Conservation (phyloP, 805 yeast species). For the Saturnispora sekii region DNA sequence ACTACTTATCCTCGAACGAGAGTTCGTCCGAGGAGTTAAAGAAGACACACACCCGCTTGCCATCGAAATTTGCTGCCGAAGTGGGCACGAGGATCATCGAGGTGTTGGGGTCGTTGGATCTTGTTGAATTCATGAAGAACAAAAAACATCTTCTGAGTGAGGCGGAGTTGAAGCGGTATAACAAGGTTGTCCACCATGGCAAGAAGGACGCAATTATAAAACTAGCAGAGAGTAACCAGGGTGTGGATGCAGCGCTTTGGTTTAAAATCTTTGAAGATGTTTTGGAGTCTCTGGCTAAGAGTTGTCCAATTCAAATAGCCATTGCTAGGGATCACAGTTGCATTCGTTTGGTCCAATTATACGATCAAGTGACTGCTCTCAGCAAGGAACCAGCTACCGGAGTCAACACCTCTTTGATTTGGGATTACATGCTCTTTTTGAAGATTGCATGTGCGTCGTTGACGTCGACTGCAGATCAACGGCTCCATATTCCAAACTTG, state of each 20-base stretch:
- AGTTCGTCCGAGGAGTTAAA: slow-evolving; percentile 12
- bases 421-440: slow-evolving; percentile 54
- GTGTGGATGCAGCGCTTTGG: slow-evolving; percentile 97
- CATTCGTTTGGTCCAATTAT: slow-evolving; percentile 76
- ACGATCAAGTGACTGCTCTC: slow-evolving; percentile 52
- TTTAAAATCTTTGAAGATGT: slow-evolving; percentile 75
- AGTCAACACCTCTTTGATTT: slow-evolving; percentile 21
- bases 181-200: slow-evolving; percentile 47
- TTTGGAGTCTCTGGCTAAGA: slow-evolving; percentile 59
- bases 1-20: slow-evolving; percentile 30
- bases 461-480: slow-evolving; percentile 83
- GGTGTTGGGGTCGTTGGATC: slow-evolving; percentile 62
- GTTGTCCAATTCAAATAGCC: slow-evolving; percentile 90
- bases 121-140: slow-evolving; percentile 49
- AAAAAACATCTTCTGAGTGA: slow-evolving; percentile 46
- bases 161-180: slow-evolving; percentile 68
- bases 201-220: slow-evolving; percentile 61
- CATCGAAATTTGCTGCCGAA: slow-evolving; percentile 70
- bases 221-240: slow-evolving; percentile 84
- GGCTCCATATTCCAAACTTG: slow-evolving; percentile 40
- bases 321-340: slow-evolving; percentile 87
- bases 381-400: slow-evolving; percentile 31
- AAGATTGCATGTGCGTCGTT: slow-evolving; percentile 88
- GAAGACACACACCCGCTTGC: slow-evolving; percentile 42
- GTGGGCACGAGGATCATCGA: slow-evolving; percentile 69